Evolutionary conservation across 768 basidiomycete genomes (phyloP).

Genomic region (Pholiota conissans): DNA sequence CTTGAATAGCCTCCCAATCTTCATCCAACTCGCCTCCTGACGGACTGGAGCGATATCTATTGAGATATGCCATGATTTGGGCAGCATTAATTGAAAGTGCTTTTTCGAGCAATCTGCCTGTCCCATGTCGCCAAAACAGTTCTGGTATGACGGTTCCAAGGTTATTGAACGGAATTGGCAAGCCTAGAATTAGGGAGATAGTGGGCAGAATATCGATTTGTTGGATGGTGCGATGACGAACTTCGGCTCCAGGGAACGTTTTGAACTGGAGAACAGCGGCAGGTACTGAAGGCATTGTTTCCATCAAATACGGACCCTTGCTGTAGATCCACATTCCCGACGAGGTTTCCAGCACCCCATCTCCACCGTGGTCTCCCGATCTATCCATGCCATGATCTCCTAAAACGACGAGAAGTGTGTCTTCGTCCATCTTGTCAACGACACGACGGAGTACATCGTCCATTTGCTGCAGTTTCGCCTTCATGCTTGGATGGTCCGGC

Average conservation of each 20-base stretch:
- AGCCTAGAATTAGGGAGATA: constrained; percentile 83
- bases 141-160: constrained; percentile 92
- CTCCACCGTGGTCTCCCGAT: constrained; percentile 94
- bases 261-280: constrained; percentile 51
- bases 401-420: constrained; percentile 87
- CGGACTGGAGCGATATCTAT: constrained; percentile 68
- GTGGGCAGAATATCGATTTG: constrained; percentile 95
- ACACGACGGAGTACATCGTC: constrained; percentile 72
- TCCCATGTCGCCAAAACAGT: constrained; percentile 64
- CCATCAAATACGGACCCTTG: constrained; percentile 59
- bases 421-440: constrained; percentile 74
- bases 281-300: constrained; percentile 37
- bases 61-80: constrained; percentile 78
- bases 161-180: constrained; percentile 95
- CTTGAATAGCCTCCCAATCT: constrained; percentile 54
- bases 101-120: constrained; percentile 40
- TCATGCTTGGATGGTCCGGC: constrained; percentile 86
- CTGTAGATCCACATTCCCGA: constrained; percentile 92
- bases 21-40: constrained; percentile 75
- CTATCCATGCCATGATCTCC: constrained; percentile 99
- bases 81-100: constrained; percentile 71
- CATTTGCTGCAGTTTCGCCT: constrained; percentile 85
- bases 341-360: constrained; percentile 81
- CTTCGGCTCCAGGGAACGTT: constrained; percentile 58
- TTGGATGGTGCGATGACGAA: constrained; percentile 66